Conservation (phyloP, 345 rosid genomes). For the Turnera subulata region DNA sequence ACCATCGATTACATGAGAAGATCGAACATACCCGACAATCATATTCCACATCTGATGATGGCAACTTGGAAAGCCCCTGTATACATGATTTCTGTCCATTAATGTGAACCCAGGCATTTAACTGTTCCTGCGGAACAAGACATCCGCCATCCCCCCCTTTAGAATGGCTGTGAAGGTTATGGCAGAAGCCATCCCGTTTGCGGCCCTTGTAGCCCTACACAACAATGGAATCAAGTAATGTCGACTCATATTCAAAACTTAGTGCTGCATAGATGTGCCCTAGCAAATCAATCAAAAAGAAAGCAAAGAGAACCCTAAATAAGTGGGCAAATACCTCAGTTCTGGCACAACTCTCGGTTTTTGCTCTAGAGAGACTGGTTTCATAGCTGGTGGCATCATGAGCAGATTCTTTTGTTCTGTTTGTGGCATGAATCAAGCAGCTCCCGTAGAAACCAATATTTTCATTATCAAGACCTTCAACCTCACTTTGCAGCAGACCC, state of each 20-base stretch:
- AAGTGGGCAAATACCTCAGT: constrained; percentile 38
- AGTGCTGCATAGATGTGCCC: not conserved
- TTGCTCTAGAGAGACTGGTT: constrained; percentile 16
- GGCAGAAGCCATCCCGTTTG: constrained; percentile 43
- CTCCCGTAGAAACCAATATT: constrained; percentile 49
- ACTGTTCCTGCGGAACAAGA: constrained; percentile 52
- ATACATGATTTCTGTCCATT: constrained; percentile 42
- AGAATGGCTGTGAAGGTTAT: constrained; percentile 23
- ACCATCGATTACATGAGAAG: not conserved
- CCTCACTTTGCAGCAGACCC: constrained; percentile 54
- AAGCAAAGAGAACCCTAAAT: not conserved
- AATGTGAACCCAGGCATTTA: constrained; percentile 59
- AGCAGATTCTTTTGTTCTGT: constrained; percentile 17
- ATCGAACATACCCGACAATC: constrained; percentile 41
- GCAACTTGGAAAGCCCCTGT: constrained; percentile 28
- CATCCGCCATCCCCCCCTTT: constrained; percentile 34
- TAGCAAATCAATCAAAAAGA: not conserved
- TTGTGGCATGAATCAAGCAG: constrained; percentile 35
- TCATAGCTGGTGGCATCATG: constrained; percentile 12
- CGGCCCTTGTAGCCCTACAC: constrained; percentile 48
- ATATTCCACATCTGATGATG: constrained; percentile 29
- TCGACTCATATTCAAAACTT: not conserved
- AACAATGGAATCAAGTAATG: not conserved
- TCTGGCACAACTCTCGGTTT: constrained; percentile 41
- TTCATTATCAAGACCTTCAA: constrained; percentile 42